These are phyloP conservation scores for Tolypocladium tropicale DNA, from an alignment of 2,329 filamentous ascomycete species.

Conservation along the genomic window DNA sequence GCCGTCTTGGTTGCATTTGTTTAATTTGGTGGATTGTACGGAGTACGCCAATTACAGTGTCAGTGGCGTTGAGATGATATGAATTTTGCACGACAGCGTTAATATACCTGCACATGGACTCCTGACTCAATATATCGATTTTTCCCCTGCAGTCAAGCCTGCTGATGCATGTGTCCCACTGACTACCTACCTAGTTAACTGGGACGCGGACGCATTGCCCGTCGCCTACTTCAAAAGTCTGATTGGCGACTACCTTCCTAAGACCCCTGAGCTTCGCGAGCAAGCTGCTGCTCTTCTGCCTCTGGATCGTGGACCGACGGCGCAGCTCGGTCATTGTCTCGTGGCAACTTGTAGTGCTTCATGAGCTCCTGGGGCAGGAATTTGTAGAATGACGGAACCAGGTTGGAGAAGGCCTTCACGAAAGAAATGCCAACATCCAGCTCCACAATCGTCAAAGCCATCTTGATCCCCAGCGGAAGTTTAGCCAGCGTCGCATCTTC, in stretches of 20 bases:
- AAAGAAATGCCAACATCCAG: conserved; percentile 55
- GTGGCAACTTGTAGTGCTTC: conserved; percentile 52
- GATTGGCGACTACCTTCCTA: not conserved
- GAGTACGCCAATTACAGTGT: not conserved
- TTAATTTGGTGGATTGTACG: not conserved
- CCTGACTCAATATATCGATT: not conserved
- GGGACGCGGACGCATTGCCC: not conserved
- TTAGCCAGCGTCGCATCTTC: conserved; percentile 46
- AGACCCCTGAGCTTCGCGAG: conserved; percentile 9
- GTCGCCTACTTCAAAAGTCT: not conserved
- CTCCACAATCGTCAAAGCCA: conserved; percentile 44
- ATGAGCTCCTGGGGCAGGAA: conserved; percentile 62
- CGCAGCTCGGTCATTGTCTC: conserved; percentile 30
- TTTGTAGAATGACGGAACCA: conserved; percentile 53
- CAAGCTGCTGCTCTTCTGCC: conserved; percentile 18
- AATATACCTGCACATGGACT: not conserved
- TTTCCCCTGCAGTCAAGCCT: not conserved
- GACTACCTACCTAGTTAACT: not conserved
- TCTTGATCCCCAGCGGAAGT: conserved; percentile 55
- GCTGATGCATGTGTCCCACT: not conserved
- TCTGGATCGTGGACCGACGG: conserved; percentile 29
- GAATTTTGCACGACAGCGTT: not conserved
- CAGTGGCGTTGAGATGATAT: not conserved
- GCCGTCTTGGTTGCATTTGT: not conserved
- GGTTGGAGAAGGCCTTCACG: conserved; percentile 45